These are phyloP conservation scores for Spathaspora gorwiae DNA, from an alignment of 805 yeast species.

Conservation along the genomic window DNA sequence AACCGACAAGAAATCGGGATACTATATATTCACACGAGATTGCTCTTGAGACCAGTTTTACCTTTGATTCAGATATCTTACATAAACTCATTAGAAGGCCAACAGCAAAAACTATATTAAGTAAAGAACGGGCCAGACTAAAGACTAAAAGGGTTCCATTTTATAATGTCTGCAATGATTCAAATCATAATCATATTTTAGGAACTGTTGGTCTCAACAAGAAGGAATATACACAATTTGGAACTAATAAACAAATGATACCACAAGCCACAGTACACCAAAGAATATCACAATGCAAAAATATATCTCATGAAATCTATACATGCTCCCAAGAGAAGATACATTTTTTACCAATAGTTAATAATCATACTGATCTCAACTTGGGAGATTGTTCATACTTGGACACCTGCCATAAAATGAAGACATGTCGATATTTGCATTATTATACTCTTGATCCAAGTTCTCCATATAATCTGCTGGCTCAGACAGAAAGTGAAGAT, in stretches of 20 bases:
- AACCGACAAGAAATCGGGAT: constrained; percentile 4
- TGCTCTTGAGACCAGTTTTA: not conserved
- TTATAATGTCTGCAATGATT: constrained; percentile 46
- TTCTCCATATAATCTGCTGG: not conserved
- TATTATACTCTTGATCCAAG: constrained; percentile 52
- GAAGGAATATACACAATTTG: constrained; percentile 10
- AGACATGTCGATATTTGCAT: constrained; percentile 76
- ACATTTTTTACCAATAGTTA: constrained; percentile 27
- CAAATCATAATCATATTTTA: constrained; percentile 27
- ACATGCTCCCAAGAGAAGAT: constrained; percentile 21
- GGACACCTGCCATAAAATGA: constrained; percentile 88
- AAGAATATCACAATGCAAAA: constrained; percentile 10
- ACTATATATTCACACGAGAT: constrained; percentile 2
- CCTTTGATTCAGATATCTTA: not conserved
- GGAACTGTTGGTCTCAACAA: constrained; percentile 20
- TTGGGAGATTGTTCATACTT: constrained; percentile 91
- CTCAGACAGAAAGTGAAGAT: not conserved
- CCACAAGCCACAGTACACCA: constrained; percentile 10
- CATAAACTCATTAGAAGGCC: constrained; percentile 14
- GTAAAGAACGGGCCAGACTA: constrained; percentile 34
- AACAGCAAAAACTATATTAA: constrained; percentile 37
- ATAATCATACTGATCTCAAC: constrained; percentile 56
- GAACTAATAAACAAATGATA: constrained; percentile 4
- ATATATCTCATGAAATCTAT: constrained; percentile 15
- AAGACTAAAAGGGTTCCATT: constrained; percentile 42